Conservation (phyloP, 2,329 filamentous ascomycete genomes). For the Ophiostoma himal-ulmi region DNA sequence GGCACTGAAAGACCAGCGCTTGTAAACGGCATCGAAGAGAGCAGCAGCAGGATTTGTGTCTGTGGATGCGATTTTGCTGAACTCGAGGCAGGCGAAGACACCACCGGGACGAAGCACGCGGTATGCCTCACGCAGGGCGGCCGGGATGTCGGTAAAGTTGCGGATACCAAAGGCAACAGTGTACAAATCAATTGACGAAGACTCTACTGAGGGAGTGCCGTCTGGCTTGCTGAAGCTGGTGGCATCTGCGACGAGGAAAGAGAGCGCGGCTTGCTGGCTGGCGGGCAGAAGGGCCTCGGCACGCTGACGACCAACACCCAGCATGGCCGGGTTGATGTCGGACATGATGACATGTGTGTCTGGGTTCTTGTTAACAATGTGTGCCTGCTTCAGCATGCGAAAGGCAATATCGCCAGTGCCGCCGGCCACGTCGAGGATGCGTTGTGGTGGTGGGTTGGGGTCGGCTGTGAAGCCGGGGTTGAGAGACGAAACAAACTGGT, state of each 20-base stretch:
- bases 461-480: slow-evolving; percentile 65
- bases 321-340: slow-evolving; percentile 95
- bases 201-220: slow-evolving; percentile 50
- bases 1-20: slow-evolving; percentile 89
- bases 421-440: slow-evolving; percentile 93
- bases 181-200: slow-evolving; percentile 80
- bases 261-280: slow-evolving; percentile 52
- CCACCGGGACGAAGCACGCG: slow-evolving; percentile 90
- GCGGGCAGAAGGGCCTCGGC: slow-evolving; percentile 53
- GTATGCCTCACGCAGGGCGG: slow-evolving; percentile 74
- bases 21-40: slow-evolving; percentile 82
- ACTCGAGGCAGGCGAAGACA: slow-evolving; percentile 94
- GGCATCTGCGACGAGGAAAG: slow-evolving; percentile 86
- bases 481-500: slow-evolving; percentile 87
- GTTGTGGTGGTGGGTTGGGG: slow-evolving; percentile 45
- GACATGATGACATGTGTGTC: slow-evolving; percentile 81
- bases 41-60: slow-evolving; percentile 48
- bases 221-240: slow-evolving; percentile 52
- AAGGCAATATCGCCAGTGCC: slow-evolving; percentile 98
- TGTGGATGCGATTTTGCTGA: slow-evolving; percentile 64
- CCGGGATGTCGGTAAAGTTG: slow-evolving; percentile 90
- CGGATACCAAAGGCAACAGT: slow-evolving; percentile 96
- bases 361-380: slow-evolving; percentile 70
- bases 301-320: slow-evolving; percentile 78
- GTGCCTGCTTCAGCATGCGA: slow-evolving; percentile 85